Base-by-base conservation (phyloP, 129 eudicot genomes). In the Deinandra increscens region DNA sequence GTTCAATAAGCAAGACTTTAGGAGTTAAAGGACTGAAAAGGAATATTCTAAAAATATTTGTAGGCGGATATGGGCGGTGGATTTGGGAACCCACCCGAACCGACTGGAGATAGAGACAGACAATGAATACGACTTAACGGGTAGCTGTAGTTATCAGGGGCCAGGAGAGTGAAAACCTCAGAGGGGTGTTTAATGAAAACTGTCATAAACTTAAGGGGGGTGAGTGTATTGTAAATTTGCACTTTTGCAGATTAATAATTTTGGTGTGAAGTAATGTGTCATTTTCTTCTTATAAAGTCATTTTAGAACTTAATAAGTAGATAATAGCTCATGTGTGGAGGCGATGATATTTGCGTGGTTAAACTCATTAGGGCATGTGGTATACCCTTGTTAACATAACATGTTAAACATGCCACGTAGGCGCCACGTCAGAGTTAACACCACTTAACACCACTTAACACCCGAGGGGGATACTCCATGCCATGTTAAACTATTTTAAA, bases 31-130 rank as follows among this genome's bases (percentile, higher is more conserved):
- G 64, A 14, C 64, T 58, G 64, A 14, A 56, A 29, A 58, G 9
- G 41, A 58, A 58, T 12, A 29, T 58, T 29, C 64, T 13, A 12
- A 58, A 19, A 29, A 29, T 56, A 56, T 58, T 58, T 58, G 64
- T 58, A 31, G 64, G 64, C 64, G 64, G 64, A 58, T 29, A 23
- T 58, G 64, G 64, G 64, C 64, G 64, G 64, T 58, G 64, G 7
- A 51, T 14, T 55, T 33, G 37, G 29, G 64, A 58, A 49, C 56
- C 56, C 56, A 49, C 56, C 12, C 56, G 56, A 49, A 12, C 39
- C 41, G 41, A 3, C 10, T 3, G 64, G 64, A 29, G 64, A 58
- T 29, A 58, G 64, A 58, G 64, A 58, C 64, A 29, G 18, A 58
- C 64, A 29, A 12, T 1, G 63, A 56, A 56, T 56, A 29, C 17